These are phyloP conservation scores for Kentomonas sorsogonicus DNA, from an alignment of 208 protist species.

Conservation along the genomic window DNA sequence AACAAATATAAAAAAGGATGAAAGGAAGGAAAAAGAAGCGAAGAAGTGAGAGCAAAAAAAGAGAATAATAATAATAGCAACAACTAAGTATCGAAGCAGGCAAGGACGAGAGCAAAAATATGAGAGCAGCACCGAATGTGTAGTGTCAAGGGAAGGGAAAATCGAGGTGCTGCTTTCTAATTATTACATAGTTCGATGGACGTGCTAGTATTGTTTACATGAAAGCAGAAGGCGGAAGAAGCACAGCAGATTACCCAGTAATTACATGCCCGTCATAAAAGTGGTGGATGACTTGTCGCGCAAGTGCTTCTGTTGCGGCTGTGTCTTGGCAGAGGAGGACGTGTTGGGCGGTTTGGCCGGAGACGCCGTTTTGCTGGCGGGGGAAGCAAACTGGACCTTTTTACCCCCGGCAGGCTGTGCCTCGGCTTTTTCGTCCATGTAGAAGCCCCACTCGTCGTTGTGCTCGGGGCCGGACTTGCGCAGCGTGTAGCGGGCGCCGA, in stretches of 20 bases:
- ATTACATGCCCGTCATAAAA: too few species aligned
- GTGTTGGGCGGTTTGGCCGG: constrained; percentile 18
- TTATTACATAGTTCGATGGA: too few species aligned
- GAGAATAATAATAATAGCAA: constrained; percentile 5
- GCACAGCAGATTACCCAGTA: too few species aligned
- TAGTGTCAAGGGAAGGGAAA: not conserved
- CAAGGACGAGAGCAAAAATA: not conserved
- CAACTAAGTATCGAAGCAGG: not conserved
- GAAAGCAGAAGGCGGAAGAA: not conserved
- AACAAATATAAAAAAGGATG: constrained; percentile 9
- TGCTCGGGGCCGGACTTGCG: constrained; percentile 46
- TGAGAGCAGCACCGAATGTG: not conserved
- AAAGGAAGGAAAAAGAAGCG: constrained; percentile 3
- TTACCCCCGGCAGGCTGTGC: constrained; percentile 15
- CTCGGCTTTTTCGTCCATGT: constrained; percentile 48
- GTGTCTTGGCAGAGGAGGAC: too few species aligned
- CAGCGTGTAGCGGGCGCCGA: constrained; percentile 77
- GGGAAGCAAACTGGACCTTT: too few species aligned
- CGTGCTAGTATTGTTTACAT: not conserved
- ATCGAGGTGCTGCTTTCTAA: too few species aligned
- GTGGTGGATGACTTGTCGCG: constrained; percentile 3
- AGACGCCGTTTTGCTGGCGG: constrained; percentile 13
- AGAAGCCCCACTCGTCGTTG: constrained; percentile 74
- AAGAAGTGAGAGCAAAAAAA: constrained; percentile 5
- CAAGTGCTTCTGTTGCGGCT: too few species aligned